These are phyloP conservation scores for Diaporthe citri DNA, from an alignment of 2,329 filamentous ascomycete genomes.

Conservation along the genomic window DNA sequence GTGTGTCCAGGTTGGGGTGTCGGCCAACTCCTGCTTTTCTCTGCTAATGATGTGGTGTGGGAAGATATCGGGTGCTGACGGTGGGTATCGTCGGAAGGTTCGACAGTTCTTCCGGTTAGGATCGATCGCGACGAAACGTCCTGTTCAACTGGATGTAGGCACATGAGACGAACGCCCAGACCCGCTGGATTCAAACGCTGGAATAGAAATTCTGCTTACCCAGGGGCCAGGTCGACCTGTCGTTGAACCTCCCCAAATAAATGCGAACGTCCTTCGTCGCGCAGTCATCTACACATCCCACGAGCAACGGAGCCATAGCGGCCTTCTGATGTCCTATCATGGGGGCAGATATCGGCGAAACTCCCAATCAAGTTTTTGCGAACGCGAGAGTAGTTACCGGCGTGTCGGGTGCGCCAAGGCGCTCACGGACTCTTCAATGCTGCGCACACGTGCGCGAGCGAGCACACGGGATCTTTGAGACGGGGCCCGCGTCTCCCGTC, in stretches of 20 bases:
- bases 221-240: not conserved
- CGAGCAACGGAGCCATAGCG: not conserved
- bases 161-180: not conserved
- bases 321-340: not conserved
- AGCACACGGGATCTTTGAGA: slow-evolving; percentile 1
- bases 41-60: not conserved
- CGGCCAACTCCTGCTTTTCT: not conserved
- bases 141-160: not conserved
- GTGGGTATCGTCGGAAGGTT: too few species aligned
- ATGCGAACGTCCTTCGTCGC: not conserved
- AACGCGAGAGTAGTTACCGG: not conserved
- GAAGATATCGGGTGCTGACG: too few species aligned
- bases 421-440: not conserved
- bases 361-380: not conserved
- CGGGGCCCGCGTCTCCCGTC: not conserved
- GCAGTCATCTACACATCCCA: not conserved
- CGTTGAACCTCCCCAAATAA: not conserved
- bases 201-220: not conserved
- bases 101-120: not conserved
- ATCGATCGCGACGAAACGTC: too few species aligned
- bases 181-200: not conserved
- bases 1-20: not conserved
- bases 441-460: not conserved
- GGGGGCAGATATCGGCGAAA: not conserved
- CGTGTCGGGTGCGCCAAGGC: not conserved